Base-by-base conservation (phyloP, 192 early-diverging fungal genomes). In the Phycomyces nitens region DNA sequence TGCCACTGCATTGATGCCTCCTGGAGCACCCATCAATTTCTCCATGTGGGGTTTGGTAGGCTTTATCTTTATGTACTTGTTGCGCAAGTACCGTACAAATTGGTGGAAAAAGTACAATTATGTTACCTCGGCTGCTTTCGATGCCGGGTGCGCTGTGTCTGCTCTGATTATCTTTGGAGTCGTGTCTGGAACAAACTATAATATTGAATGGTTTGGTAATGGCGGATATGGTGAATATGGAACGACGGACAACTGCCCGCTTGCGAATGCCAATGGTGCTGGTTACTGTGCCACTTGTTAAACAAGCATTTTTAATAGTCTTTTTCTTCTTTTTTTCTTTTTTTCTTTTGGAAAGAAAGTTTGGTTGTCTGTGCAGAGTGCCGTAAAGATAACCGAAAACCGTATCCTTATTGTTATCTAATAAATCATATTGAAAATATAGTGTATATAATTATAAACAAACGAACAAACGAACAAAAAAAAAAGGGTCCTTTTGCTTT, bases 21-120 rank as follows among this genome's bases (percentile, higher is more conserved):
- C 82, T 53, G 80, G 77, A 42, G 68, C 77, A 5, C 74, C 79
- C 50, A 64, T 78, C 65, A 75, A 77, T 61, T 64, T 77, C 59
- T 67, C 73, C 50, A 76, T 65, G 62, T 80, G 77, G 75, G 72
- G 72, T 39, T 49, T 71, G 16, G 39, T 82, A 27, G 75, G 78
- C 10, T 85, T 80, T 58, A 50, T 89, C 26, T 84, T 80, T 60
- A 72, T 84, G 64, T 84, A 70, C 43, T 66, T 60, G 21, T n/a
- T 86, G 9, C 77, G 80, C 74, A 74, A 79, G 42, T 76, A 84
- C 62, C 61, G 66, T 56, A 69, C 77, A 23, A 52, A 65, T 6
- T 85, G 84, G 84, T 87, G 85, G 82, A 55, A 64, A 22, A 82
- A 81, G 67, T 90, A 88, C 75, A 87, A 85, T 71, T 90, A 86